A percentile compares a stretch with the other conserved stretches of the same genome.
Conservation (phyloP, 192 early-diverging fungal species). For the Paraglomus occultum region DNA sequence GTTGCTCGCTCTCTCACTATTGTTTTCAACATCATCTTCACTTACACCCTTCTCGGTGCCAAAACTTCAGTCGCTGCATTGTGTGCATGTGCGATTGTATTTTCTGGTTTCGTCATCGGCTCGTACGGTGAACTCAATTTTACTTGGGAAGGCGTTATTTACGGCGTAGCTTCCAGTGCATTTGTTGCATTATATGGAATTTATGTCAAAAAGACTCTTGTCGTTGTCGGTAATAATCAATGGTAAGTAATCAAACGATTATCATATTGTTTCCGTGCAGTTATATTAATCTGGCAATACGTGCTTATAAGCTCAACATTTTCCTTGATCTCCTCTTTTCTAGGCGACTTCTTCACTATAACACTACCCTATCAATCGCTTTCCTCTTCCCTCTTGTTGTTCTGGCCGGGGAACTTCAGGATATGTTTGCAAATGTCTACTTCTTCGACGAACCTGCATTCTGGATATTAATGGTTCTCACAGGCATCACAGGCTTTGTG, state of each 20-base stretch:
- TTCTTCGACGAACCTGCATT: conserved; percentile 49
- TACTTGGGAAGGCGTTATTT: conserved; percentile 59
- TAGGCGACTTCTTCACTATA: conserved; percentile 64
- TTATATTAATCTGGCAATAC: not conserved
- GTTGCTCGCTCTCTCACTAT: conserved; percentile 66
- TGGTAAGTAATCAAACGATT: conserved; percentile 40
- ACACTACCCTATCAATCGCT: conserved; percentile 59
- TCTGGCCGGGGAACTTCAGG: conserved; percentile 55
- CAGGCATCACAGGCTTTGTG: conserved; percentile 60
- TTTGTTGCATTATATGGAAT: conserved; percentile 71
- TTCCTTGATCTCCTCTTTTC: not conserved
- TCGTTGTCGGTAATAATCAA: conserved; percentile 62
- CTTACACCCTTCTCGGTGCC: conserved; percentile 56
- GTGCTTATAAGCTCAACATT: not conserved
- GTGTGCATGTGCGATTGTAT: conserved; percentile 56
- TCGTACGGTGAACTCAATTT: conserved; percentile 69
- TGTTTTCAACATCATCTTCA: conserved; percentile 66
- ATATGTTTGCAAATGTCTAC: conserved; percentile 47
- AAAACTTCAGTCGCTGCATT: conserved; percentile 52
- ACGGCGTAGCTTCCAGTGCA: conserved; percentile 59
- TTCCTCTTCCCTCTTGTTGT: conserved; percentile 57
- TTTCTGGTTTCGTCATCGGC: conserved; percentile 61
- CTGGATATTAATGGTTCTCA: conserved; percentile 62
- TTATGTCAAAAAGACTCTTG: conserved; percentile 65
- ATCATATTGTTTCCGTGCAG: not conserved